Percentiles rank a stretch among this genome's conserved stretches.
Evolutionary conservation across 1,284 basidiomycete genomes (phyloP).

Genomic region (Pholiota adiposa): DNA sequence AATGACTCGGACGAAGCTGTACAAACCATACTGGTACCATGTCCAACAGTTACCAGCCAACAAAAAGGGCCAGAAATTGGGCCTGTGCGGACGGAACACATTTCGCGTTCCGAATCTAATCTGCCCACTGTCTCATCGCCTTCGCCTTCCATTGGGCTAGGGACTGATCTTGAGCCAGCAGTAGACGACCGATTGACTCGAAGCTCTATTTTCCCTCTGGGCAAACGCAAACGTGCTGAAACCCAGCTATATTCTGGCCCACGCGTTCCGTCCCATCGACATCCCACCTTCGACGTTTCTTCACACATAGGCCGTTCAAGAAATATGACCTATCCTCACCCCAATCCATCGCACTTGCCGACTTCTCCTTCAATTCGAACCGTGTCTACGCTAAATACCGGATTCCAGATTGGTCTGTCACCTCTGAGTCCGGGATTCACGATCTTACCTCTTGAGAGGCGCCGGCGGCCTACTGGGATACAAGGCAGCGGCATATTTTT

Average conservation of each 20-base stretch:
- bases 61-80: constrained; percentile 15
- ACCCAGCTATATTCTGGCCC: constrained; percentile 23
- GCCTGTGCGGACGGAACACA: constrained; percentile 33
- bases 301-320: constrained; percentile 17
- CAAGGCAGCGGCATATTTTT: constrained; percentile 25
- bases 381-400: constrained; percentile 47
- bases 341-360: constrained; percentile 17
- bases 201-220: constrained; percentile 7
- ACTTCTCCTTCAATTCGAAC: constrained; percentile 34
- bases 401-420: constrained; percentile 75
- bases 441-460: constrained; percentile 57
- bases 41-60: constrained; percentile 4
- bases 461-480: constrained; percentile 45
- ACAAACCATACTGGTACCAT: constrained; percentile 7
- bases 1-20: constrained; percentile 23
- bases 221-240: constrained; percentile 16
- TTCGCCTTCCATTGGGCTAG: constrained; percentile 16
- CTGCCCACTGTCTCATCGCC: constrained; percentile 24
- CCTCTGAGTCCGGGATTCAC: constrained; percentile 76
- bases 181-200: constrained; percentile 4
- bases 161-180: constrained; percentile 15
- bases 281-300: constrained; percentile 20
- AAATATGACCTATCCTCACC: constrained; percentile 20
- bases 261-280: constrained; percentile 22
- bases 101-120: constrained; percentile 39